Evolutionary conservation across 2,329 filamentous ascomycete species (phyloP).

Genomic region (Aspergillus sp.): DNA sequence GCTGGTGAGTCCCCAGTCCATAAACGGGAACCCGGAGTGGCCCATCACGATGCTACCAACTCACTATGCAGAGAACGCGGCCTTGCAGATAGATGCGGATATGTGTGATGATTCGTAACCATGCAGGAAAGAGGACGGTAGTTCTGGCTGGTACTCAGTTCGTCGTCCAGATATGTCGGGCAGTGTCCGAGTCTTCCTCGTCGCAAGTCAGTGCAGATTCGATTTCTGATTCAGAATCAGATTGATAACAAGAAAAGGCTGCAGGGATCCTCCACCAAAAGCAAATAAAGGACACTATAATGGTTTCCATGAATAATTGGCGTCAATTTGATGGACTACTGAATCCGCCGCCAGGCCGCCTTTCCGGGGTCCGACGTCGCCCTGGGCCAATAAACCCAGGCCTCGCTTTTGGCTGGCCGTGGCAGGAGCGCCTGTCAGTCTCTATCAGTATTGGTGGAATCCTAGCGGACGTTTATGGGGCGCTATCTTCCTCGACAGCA

Average conservation of each 20-base stretch:
- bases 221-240: neutral
- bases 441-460: neutral
- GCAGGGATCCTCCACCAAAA: too few relatives aligned
- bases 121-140: too few relatives aligned
- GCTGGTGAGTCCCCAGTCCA: too few relatives aligned
- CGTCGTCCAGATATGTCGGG: too few relatives aligned
- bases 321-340: neutral
- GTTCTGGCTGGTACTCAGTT: too few relatives aligned
- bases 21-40: too few relatives aligned
- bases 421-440: too few relatives aligned
- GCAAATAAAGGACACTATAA: neutral
- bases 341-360: neutral
- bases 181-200: too few relatives aligned
- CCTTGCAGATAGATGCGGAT: too few relatives aligned
- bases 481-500: neutral
- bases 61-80: too few relatives aligned
- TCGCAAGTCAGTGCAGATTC: neutral
- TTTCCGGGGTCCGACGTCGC: neutral
- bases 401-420: neutral
- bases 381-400: neutral
- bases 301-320: neutral
- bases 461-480: neutral
- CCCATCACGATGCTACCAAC: too few relatives aligned
- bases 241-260: neutral
- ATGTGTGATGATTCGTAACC: too few relatives aligned